A percentile compares a stretch with the other conserved stretches of the same genome.
Conservation (phyloP, 2,329 filamentous ascomycete genomes). For the Phialophora macrospora region DNA sequence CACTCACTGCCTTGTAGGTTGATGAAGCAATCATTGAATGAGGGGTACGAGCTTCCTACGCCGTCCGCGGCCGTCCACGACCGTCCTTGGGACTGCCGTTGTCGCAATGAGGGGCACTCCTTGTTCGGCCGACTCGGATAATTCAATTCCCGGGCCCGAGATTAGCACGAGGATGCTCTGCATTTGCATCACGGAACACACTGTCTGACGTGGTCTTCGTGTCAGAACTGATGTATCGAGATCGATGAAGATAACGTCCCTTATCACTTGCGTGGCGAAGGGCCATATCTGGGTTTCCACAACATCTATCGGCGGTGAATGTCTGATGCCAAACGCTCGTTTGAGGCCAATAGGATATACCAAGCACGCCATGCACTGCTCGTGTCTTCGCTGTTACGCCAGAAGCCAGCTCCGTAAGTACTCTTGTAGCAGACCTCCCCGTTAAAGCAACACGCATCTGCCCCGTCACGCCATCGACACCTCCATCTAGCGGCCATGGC, state of each 20-base stretch:
- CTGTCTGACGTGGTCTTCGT: neutral
- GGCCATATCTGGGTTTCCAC: neutral
- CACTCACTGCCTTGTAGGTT: neutral
- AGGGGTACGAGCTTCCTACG: neutral
- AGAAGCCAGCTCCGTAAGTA: neutral
- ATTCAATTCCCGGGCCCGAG: neutral
- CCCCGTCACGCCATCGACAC: neutral
- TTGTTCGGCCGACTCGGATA: constrained; percentile 12
- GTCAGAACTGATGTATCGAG: neutral
- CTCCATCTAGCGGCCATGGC: constrained; percentile 17
- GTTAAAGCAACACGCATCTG: neutral
- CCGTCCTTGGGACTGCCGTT: neutral
- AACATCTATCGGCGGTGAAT: neutral
- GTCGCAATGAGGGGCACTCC: constrained; percentile 17
- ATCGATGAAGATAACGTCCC: neutral
- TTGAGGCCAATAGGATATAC: neutral
- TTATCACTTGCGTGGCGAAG: neutral
- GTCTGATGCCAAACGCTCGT: neutral
- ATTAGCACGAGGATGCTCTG: neutral
- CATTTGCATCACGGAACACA: neutral
- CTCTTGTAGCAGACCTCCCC: neutral
- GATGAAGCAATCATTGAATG: constrained; percentile 1
- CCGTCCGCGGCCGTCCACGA: neutral
- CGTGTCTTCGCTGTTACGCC: neutral
- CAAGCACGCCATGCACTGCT: neutral